phyloP scores from a whole-genome alignment of 2,329 filamentous ascomycete species.

The Coniochaeta sp. region DNA sequence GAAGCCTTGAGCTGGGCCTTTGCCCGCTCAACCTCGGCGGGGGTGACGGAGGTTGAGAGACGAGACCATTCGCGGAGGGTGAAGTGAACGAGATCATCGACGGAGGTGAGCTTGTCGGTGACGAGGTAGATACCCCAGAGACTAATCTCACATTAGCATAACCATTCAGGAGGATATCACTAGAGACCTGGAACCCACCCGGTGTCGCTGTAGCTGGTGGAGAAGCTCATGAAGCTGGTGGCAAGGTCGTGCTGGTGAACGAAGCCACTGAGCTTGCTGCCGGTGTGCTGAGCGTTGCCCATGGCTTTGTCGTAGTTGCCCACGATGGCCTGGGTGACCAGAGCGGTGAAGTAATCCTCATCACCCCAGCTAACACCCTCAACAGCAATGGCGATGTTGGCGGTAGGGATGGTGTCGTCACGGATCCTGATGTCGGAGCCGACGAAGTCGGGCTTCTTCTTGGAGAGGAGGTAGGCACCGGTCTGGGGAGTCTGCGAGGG shows the following conservation, averaged over 20 bases:
- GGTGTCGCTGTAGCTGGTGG: constrained; percentile 98
- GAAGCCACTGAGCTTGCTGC: constrained; percentile 94
- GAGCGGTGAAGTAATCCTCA: constrained; percentile 96
- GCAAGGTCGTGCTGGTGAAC: constrained; percentile 92
- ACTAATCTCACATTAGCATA: constrained; percentile 41
- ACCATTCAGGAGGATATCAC: background rate
- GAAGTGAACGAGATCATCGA: constrained; percentile 98
- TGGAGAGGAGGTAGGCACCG: constrained; percentile 68
- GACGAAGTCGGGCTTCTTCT: constrained; percentile 89
- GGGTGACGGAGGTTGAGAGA: constrained; percentile 78
- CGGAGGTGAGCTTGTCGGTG: constrained; percentile 75
- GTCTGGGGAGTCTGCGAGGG: constrained; percentile 69
- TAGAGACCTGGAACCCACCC: constrained; percentile 59
- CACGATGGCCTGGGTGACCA: constrained; percentile 96
- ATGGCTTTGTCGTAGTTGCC: constrained; percentile 99
- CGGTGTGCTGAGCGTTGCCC: constrained; percentile 94
- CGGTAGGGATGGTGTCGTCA: constrained; percentile 91
- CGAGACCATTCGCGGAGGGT: constrained; percentile 97
- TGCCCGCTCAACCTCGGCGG: constrained; percentile 92
- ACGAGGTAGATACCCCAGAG: constrained; percentile 99
- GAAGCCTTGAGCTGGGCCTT: constrained; percentile 99
- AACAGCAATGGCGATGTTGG: constrained; percentile 96
- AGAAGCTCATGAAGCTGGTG: constrained; percentile 99
- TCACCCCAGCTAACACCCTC: constrained; percentile 99
- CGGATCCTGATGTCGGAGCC: constrained; percentile 93